These are phyloP conservation scores for Physcomitrium patens DNA, from an alignment of 225 moss, liverwort and hornwort genomes.

Conservation along the genomic window DNA sequence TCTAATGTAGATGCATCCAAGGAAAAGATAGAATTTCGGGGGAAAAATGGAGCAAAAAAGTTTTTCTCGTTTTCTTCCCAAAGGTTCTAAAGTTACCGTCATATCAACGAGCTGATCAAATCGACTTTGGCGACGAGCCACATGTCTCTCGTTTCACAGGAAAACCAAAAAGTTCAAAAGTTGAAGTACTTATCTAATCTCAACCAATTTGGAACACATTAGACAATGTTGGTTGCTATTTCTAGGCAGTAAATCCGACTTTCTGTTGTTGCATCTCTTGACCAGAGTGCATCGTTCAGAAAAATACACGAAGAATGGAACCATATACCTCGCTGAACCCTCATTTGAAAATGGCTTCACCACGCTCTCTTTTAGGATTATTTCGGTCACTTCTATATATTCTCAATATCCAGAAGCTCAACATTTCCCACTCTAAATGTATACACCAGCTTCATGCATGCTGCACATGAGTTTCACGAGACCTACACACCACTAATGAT, in stretches of 20 bases:
- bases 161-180: not conserved
- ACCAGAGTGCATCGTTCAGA: not conserved
- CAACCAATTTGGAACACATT: not conserved
- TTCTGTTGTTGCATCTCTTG: not conserved
- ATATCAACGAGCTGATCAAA: not conserved
- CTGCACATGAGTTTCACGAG: not conserved
- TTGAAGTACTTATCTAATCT: not conserved
- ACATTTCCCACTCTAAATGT: not conserved
- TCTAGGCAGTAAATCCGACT: not conserved
- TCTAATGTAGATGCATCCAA: not conserved
- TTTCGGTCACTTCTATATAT: not conserved
- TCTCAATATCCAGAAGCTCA: not conserved
- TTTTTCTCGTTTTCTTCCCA: no score
- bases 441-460: not conserved
- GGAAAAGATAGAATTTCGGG: not conserved
- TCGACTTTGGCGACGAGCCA: not conserved
- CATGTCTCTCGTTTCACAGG: not conserved
- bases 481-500: not conserved
- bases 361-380: not conserved
- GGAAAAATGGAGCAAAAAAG: not conserved
- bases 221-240: slow-evolving; percentile 7
- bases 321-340: slow-evolving; percentile 9
- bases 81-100: no score
- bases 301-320: not conserved
- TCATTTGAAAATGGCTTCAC: not conserved